Evolutionary conservation across 2,329 filamentous ascomycete genomes (phyloP).

Genomic region (Cladosporium sp.): DNA sequence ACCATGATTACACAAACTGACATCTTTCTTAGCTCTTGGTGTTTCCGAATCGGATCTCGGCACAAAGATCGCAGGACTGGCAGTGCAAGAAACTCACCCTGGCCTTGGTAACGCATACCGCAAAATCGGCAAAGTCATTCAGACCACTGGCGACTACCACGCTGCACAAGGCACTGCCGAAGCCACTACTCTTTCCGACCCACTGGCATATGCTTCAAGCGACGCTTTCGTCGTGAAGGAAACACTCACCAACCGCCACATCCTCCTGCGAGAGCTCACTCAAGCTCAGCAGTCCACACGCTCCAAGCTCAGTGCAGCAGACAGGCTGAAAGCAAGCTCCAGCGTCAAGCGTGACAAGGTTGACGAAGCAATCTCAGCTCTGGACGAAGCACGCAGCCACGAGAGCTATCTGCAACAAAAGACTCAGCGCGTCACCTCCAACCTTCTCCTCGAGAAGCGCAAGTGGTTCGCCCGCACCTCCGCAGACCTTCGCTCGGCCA

Average conservation of each 20-base stretch:
- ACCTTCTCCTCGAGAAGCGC: conserved; percentile 81
- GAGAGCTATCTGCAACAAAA: conserved; percentile 81
- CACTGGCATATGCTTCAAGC: conserved; percentile 88
- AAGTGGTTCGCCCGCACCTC: conserved; percentile 87
- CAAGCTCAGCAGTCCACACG: conserved; percentile 84
- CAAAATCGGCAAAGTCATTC: conserved; percentile 89
- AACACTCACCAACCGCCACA: conserved; percentile 94
- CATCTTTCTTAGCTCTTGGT: conserved; percentile 65
- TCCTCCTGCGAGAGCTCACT: conserved; percentile 85
- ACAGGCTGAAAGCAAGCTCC: conserved; percentile 80
- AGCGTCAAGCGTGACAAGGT: conserved; percentile 92
- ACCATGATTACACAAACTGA: conserved; percentile 26
- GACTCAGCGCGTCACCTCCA: conserved; percentile 82
- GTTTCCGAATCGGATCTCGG: conserved; percentile 91
- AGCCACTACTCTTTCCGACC: conserved; percentile 89
- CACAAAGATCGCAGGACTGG: conserved; percentile 80
- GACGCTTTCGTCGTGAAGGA: conserved; percentile 98
- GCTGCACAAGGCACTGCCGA: conserved; percentile 95
- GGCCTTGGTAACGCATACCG: conserved; percentile 87
- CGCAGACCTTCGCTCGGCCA: conserved; percentile 73
- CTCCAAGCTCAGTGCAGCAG: conserved; percentile 77
- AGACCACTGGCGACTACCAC: conserved; percentile 91
- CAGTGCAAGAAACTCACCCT: conserved; percentile 83
- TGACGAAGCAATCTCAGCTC: conserved; percentile 86
- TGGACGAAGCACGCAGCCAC: conserved; percentile 80